Conservation (phyloP, 352 stramenopile species). For the Phytophthora tentaculata region DNA sequence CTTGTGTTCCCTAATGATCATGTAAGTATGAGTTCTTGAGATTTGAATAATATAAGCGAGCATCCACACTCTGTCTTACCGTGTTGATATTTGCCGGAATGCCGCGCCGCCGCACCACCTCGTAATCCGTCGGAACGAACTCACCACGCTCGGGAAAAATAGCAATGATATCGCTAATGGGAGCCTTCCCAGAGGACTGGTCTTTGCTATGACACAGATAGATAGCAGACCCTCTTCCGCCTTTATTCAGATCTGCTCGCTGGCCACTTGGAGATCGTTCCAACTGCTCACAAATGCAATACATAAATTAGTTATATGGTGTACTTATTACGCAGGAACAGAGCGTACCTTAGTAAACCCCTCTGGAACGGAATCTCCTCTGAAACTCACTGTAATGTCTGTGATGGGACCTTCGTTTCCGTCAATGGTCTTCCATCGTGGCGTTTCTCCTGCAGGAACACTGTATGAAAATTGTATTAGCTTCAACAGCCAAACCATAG, state of each 20-base stretch:
- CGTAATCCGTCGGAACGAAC: slow-evolving; percentile 80
- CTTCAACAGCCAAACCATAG: neutral
- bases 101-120: slow-evolving; percentile 68
- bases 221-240: slow-evolving; percentile 75
- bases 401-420: slow-evolving; percentile 61
- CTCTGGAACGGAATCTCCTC: slow-evolving; percentile 69
- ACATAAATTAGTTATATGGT: neutral
- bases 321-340: neutral
- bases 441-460: slow-evolving; percentile 4
- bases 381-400: slow-evolving; percentile 82
- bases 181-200: slow-evolving; percentile 45
- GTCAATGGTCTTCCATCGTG: slow-evolving; percentile 60
- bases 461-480: slow-evolving; percentile 13
- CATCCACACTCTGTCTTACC: slow-evolving; percentile 29
- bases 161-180: slow-evolving; percentile 79
- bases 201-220: slow-evolving; percentile 79
- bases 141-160: slow-evolving; percentile 83
- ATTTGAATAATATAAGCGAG: neutral
- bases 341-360: slow-evolving; percentile 73
- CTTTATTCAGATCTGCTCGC: slow-evolving; percentile 83
- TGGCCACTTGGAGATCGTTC: slow-evolving; percentile 76
- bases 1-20: slow-evolving; percentile 73
- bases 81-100: slow-evolving; percentile 77
- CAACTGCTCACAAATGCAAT: slow-evolving; percentile 47
- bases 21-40: neutral